Base-by-base conservation (phyloP, 2,329 filamentous ascomycete genomes). In the Mycosphaerella arachidis region DNA sequence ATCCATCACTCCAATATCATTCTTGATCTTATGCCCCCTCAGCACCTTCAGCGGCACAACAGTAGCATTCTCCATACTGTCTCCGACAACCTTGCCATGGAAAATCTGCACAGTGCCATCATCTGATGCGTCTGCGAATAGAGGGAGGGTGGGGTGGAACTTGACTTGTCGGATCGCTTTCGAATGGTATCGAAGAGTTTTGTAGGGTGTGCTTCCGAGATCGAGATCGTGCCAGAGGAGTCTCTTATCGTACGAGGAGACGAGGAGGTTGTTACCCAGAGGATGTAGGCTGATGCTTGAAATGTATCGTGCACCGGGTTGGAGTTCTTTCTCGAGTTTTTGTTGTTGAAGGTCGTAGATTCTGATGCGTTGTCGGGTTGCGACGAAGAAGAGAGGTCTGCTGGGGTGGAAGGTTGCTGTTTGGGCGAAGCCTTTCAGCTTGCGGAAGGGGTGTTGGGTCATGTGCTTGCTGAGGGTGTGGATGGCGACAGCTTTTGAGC, bases 161-260 rank as follows among this genome's bases (percentile, higher is more conserved):
- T 86, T 87, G 57, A 97, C 94, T 12, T 88, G 86, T 52, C 95
- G 86, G 70, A 99, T 96, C 50, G 94, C 94, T 76, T 96, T 90
- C 62, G 85, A 79, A 78, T 99, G 94, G 80, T 97, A 99, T 54
- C 94, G 86, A 77, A 99, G 87, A 1, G 93, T 97, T 81, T 97
- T 97, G 81, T 96, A 97, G 0, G 94, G 94, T 53, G 91, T 86
- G 64, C 84, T 87, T 0, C 91, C 94, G 37, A 99, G 85, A 67
- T 99, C 94, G 56, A 97, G 83, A 77, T 99, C 94, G 78, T 97
- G 94, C 94, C 94, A 99, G 33, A 99, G 82, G 2, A 99, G 82
- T 51, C 93, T 87, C 66, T 92, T 87, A 77, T 99, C 94, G 77
- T 97, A 99, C 0, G 92, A 94, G 48, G 92, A 92, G 10, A 97